phyloP scores from a whole-genome alignment of 2,329 filamentous ascomycete species.

The Sordariomycetes sp. region DNA sequence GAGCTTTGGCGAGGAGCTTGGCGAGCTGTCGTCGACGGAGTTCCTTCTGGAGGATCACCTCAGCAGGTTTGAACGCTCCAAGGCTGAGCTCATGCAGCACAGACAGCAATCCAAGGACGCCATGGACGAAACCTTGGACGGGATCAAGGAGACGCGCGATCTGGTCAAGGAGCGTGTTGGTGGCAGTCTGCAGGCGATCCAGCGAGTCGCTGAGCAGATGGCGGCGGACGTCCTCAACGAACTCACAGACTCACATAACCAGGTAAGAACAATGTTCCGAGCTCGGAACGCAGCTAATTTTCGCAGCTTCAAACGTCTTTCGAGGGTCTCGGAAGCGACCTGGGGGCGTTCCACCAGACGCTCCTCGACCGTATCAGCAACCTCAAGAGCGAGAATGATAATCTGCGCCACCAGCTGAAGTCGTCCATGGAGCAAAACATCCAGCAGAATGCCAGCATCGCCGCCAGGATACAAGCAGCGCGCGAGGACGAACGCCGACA shows the following conservation, averaged over 20 bases:
- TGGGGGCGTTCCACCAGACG: constrained; percentile 78
- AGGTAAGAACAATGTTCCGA: constrained; percentile 27
- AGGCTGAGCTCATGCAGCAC: constrained; percentile 58
- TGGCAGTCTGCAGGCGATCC: constrained; percentile 74
- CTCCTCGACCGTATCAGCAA: constrained; percentile 64
- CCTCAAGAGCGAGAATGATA: constrained; percentile 69
- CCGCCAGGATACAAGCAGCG: constrained; percentile 56
- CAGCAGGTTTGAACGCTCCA: constrained; percentile 56
- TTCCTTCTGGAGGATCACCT: constrained; percentile 62
- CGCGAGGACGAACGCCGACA: constrained; percentile 69
- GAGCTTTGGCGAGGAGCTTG: constrained; percentile 64
- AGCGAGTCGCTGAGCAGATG: constrained; percentile 77
- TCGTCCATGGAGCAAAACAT: constrained; percentile 60
- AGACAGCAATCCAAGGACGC: constrained; percentile 66
- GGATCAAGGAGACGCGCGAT: constrained; percentile 83
- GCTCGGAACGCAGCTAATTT: constrained; percentile 6
- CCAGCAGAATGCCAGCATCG: constrained; percentile 57
- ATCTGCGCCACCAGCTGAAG: constrained; percentile 62
- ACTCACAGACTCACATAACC: constrained; percentile 71
- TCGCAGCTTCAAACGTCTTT: constrained; percentile 72
- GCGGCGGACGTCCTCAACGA: constrained; percentile 83
- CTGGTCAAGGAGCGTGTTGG: constrained; percentile 81
- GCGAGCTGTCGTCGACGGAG: constrained; percentile 62
- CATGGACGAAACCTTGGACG: constrained; percentile 85
- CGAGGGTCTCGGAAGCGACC: constrained; percentile 72